These are phyloP conservation scores for Lachnellula arida DNA, from an alignment of 2,329 filamentous ascomycete genomes.

Conservation along the genomic window DNA sequence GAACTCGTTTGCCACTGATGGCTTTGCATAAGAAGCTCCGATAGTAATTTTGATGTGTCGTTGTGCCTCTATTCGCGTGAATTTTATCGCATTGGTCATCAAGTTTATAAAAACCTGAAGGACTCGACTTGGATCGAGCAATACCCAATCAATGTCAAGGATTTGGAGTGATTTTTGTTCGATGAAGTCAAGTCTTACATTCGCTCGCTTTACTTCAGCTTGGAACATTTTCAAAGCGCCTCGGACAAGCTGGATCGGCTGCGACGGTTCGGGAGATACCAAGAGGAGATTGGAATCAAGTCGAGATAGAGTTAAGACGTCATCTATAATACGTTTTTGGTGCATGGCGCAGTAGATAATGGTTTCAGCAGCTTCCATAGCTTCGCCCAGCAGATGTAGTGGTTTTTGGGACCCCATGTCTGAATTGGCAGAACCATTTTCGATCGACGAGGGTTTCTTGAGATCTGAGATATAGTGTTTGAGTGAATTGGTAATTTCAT, in stretches of 20 bases:
- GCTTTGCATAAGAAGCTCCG: conserved; percentile 30
- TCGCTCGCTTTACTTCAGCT: conserved; percentile 63
- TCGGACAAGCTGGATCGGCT: conserved; percentile 61
- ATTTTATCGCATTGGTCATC: conserved; percentile 76
- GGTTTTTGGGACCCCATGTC: conserved; percentile 14
- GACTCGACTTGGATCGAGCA: conserved; percentile 66
- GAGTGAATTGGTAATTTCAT: conserved; percentile 35
- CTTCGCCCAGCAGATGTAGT: conserved; percentile 48
- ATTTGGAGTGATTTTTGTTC: conserved; percentile 57
- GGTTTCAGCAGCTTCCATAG: conserved; percentile 71
- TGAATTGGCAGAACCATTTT: neutral
- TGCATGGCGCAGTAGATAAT: conserved; percentile 74
- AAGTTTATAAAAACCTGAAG: conserved; percentile 77
- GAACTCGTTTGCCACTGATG: neutral
- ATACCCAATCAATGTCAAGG: conserved; percentile 57
- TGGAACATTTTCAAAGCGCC: conserved; percentile 73
- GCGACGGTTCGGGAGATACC: conserved; percentile 38
- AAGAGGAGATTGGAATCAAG: conserved; percentile 68
- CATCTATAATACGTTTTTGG: conserved; percentile 71
- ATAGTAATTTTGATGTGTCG: conserved; percentile 46
- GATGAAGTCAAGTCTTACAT: conserved; percentile 61
- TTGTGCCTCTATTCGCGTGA: conserved; percentile 61
- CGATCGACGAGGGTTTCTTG: neutral
- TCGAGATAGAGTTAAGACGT: conserved; percentile 68
- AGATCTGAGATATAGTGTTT: neutral